phyloP scores from a whole-genome alignment of 2,329 filamentous ascomycete species.

The Byssochlamys sp. region DNA sequence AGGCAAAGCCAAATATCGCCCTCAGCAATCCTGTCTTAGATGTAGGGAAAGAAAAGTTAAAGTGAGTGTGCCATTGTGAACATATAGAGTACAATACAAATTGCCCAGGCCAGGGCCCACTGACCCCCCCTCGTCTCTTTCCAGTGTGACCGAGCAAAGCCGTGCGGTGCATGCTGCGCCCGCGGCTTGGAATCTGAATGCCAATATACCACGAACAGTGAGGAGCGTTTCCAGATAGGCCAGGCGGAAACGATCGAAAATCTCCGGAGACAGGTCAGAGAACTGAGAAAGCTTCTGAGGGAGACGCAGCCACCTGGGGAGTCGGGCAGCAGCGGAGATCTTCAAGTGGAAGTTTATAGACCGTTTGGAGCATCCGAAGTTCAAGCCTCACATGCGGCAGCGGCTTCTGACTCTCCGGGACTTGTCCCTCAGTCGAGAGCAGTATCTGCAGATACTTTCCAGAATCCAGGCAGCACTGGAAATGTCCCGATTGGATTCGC shows the following conservation, averaged over 20 bases:
- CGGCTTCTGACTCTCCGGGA: background rate
- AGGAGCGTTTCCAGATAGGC: conserved; percentile 57
- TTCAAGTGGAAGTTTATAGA: background rate
- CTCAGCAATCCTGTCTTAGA: conserved; percentile 20
- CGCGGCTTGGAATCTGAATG: conserved; percentile 20
- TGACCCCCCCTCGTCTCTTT: background rate
- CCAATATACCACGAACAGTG: conserved; percentile 26
- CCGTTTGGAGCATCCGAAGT: background rate
- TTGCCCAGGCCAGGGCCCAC: background rate
- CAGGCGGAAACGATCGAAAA: conserved; percentile 35
- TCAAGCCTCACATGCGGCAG: background rate
- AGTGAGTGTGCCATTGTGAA: conserved; percentile 6
- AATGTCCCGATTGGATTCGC: background rate
- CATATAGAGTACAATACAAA: background rate
- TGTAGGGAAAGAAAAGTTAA: conserved; percentile 23
- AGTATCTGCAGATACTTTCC: background rate
- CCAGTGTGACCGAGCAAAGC: conserved; percentile 20
- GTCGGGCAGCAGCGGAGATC: background rate
- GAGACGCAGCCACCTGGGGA: background rate
- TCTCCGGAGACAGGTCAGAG: conserved; percentile 15
- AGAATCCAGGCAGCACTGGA: background rate
- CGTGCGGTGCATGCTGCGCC: conserved; percentile 17
- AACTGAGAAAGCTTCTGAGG: conserved; percentile 3
- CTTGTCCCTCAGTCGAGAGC: background rate
- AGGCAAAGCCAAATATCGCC: conserved; percentile 14